Conservation (phyloP, 2,329 filamentous ascomycete species). For the Fusarium lyarnte region DNA sequence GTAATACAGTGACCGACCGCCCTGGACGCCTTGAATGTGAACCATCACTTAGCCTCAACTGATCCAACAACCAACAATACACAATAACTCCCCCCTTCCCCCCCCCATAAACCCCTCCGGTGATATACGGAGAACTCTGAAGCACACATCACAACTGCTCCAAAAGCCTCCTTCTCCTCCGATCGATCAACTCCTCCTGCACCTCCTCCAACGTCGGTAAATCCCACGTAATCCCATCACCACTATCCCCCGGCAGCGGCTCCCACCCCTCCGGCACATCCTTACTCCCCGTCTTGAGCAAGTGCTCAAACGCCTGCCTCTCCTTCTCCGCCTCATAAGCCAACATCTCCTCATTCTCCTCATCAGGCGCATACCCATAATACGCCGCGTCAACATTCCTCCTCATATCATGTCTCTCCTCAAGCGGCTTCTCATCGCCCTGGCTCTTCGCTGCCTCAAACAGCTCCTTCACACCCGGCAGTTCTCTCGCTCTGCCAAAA, state of each 20-base stretch:
- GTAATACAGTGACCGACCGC: slow-evolving; percentile 25
- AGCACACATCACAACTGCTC: slow-evolving; percentile 72
- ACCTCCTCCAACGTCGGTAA: slow-evolving; percentile 90
- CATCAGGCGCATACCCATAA: slow-evolving; percentile 92
- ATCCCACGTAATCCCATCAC: slow-evolving; percentile 84
- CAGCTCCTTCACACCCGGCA: slow-evolving; percentile 96
- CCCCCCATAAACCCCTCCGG: background rate
- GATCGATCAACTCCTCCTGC: slow-evolving; percentile 90
- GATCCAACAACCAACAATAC: background rate
- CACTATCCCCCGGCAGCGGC: slow-evolving; percentile 84
- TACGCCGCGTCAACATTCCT: slow-evolving; percentile 91
- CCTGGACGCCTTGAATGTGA: slow-evolving; percentile 26
- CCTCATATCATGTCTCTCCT: slow-evolving; percentile 74
- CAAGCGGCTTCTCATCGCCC: slow-evolving; percentile 69
- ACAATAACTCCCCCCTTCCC: background rate
- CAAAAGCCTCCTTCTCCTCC: slow-evolving; percentile 82
- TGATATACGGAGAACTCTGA: background rate
- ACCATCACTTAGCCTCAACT: background rate
- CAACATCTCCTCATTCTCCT: slow-evolving; percentile 85
- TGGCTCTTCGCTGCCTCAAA: slow-evolving; percentile 80
- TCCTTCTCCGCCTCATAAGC: slow-evolving; percentile 87
- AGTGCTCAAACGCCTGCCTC: slow-evolving; percentile 77
- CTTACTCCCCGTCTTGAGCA: slow-evolving; percentile 67
- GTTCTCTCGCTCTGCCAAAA: slow-evolving; percentile 87
- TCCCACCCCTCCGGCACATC: slow-evolving; percentile 79